Base-by-base conservation (phyloP, 2,329 filamentous ascomycete species). In the Nectriaceae sp. region DNA sequence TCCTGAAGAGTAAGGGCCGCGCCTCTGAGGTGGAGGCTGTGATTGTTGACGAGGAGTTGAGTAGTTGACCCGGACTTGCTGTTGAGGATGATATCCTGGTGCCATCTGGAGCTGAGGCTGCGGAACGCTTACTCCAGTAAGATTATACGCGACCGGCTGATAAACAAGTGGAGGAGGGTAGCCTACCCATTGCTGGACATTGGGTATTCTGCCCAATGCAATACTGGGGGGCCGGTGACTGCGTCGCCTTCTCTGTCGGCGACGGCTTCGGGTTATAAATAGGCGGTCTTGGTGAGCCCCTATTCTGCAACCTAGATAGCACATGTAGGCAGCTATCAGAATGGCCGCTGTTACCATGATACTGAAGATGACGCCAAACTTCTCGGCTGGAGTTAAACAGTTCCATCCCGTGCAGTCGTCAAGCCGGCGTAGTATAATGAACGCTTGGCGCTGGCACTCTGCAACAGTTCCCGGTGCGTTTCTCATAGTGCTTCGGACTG, bases 301-400 rank as follows among this genome's bases (percentile, higher is more conserved):
- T 11, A 53, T 53, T 15, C 55, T 50, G n/a, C 46, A 59, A 2
- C 67, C 68, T 4, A 67, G 45, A 36, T 63, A 70, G 60, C 67
- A 75, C 59, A 70, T 63, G 31, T 66, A 66, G 4, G 64, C 42
- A 11, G 71, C 33, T 0, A 59, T 50, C 3, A 73, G 35, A 10
- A 66, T 47, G 11, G 66, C 49, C 4, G 55, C 53, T 2, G 64
- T 54, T 5, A 70, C 47, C 6, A 69, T 46, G 13, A 65, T 56
- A 48, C 67, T 70, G 48, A 71, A 65, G 15, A 76, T 66, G 22
- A 75, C 65, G 2, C 74, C 74, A 19, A 66, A 68, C 26, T 72
- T 63, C 37, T 73, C 62, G 0, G 65, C 54, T 10, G 54, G 39
- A 21, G 58, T 71, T n/a, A 75, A 60, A 48, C 74, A 76, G 36